These are phyloP conservation scores for Phytophthora syringae DNA, from an alignment of 352 stramenopile genomes.

Conservation along the genomic window DNA sequence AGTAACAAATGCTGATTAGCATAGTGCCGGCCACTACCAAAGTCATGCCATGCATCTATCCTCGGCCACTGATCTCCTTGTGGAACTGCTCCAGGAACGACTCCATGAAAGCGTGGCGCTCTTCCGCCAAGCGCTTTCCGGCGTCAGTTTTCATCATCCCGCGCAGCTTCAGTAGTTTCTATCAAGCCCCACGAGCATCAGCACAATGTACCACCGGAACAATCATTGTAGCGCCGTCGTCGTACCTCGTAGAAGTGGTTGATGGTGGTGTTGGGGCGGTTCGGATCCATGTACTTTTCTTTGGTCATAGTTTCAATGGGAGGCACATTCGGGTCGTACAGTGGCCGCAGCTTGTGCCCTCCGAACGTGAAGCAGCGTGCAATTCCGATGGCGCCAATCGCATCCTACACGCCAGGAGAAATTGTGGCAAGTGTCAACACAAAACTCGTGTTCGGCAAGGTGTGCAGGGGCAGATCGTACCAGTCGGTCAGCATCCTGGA, in stretches of 20 bases:
- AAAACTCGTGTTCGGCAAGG: neutral
- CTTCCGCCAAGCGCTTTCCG: slow-evolving; percentile 75
- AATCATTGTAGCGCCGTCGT: no score
- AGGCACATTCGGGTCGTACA: slow-evolving; percentile 79
- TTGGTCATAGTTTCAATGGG: slow-evolving; percentile 70
- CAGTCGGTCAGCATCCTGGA: slow-evolving; percentile 91
- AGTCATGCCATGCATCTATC: no score
- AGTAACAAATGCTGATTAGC: slow-evolving; percentile 9
- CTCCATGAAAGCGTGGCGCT: slow-evolving; percentile 89
- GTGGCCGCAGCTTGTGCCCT: slow-evolving; percentile 78
- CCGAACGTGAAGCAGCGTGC: slow-evolving; percentile 92
- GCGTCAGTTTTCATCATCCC: slow-evolving; percentile 89
- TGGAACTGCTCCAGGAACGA: slow-evolving; percentile 83
- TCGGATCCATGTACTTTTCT: slow-evolving; percentile 82
- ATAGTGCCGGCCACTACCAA: no score
- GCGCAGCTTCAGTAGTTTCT: slow-evolving; percentile 91
- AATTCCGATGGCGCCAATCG: slow-evolving; percentile 92
- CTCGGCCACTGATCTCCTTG: slow-evolving; percentile 70
- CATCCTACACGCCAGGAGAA: slow-evolving; percentile 54
- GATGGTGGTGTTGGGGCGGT: slow-evolving; percentile 72
- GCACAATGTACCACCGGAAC: neutral
- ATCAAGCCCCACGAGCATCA: neutral
- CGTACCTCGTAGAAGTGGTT: slow-evolving; percentile 91
- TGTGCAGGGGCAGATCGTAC: no score
- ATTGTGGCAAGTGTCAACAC: neutral